Evolutionary conservation across 441 rosid species (phyloP).

Genomic region (Francoa sonchifolia): DNA sequence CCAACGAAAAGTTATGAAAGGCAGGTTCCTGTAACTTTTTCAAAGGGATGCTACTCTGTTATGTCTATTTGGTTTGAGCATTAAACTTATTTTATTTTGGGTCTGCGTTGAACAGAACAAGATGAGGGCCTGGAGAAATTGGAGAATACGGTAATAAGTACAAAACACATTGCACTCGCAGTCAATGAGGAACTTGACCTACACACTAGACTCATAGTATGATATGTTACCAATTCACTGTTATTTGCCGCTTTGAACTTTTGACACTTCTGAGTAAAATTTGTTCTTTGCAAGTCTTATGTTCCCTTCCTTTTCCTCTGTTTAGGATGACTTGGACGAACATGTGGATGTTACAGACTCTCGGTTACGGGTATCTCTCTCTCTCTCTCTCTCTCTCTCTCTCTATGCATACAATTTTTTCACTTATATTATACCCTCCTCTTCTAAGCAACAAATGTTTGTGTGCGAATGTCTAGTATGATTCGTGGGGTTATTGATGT

Average conservation of each 20-base stretch:
- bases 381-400: background rate
- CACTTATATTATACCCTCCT: too few species aligned
- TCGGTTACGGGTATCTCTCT: constrained; percentile 55
- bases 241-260: background rate
- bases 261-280: background rate
- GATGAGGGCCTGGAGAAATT: constrained; percentile 90
- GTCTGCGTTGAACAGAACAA: constrained; percentile 53
- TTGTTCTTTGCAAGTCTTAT: background rate
- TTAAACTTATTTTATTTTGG: constrained; percentile 5
- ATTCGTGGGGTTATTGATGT: too few species aligned
- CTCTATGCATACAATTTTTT: too few species aligned
- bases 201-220: constrained; percentile 84
- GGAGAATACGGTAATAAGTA: constrained; percentile 74
- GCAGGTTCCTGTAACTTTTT: constrained; percentile 24
- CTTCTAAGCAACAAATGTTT: too few species aligned
- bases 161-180: constrained; percentile 89
- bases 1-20: constrained; percentile 83
- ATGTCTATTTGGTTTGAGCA: background rate
- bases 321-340: constrained; percentile 88
- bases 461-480: too few species aligned
- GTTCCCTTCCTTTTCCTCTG: constrained; percentile 8
- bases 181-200: constrained; percentile 86
- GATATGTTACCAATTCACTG: constrained; percentile 13
- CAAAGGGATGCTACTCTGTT: background rate
- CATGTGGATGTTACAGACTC: constrained; percentile 88